Evolutionary conservation across 164 flowering plant genomes (phyloP).

Genomic region (Magnolia sinica): DNA sequence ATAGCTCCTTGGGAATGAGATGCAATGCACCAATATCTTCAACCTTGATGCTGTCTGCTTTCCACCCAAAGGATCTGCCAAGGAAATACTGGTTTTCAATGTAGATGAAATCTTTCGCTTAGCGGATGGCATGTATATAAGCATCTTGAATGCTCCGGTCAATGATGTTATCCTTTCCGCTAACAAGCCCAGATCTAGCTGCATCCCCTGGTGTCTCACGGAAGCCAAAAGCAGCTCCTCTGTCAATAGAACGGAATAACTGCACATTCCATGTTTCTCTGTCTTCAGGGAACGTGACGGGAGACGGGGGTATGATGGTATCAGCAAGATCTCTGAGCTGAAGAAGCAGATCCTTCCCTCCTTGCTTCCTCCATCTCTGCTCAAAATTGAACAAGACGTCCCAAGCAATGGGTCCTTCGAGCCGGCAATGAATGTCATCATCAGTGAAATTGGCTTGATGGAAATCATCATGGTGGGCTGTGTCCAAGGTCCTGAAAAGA

Average conservation of each 20-base stretch:
- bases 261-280: slow-evolving; percentile 81
- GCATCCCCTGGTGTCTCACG: slow-evolving; percentile 60
- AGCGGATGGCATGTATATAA: slow-evolving; percentile 68
- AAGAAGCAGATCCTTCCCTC: slow-evolving; percentile 43
- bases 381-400: slow-evolving; percentile 73
- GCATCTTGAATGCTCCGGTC: slow-evolving; percentile 79
- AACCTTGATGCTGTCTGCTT: slow-evolving; percentile 31
- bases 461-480: slow-evolving; percentile 59
- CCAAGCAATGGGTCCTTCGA: slow-evolving; percentile 80
- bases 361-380: slow-evolving; percentile 80
- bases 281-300: too few relatives aligned
- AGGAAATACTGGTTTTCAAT: slow-evolving; percentile 75
- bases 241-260: slow-evolving; percentile 72
- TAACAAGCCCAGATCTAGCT: slow-evolving; percentile 52
- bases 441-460: slow-evolving; percentile 60
- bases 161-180: slow-evolving; percentile 58
- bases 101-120: slow-evolving; percentile 66
- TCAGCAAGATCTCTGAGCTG: slow-evolving; percentile 30
- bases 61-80: slow-evolving; percentile 67
- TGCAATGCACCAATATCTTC: slow-evolving; percentile 51
- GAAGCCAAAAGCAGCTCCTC: slow-evolving; percentile 70
- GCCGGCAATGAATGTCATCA: slow-evolving; percentile 55
- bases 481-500: slow-evolving; percentile 55
- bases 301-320: slow-evolving; percentile 48
- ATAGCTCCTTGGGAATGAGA: slow-evolving; percentile 61